These are phyloP conservation scores for Exophiala dermatitidis DNA, from an alignment of 2,329 filamentous ascomycete species.

Conservation along the genomic window DNA sequence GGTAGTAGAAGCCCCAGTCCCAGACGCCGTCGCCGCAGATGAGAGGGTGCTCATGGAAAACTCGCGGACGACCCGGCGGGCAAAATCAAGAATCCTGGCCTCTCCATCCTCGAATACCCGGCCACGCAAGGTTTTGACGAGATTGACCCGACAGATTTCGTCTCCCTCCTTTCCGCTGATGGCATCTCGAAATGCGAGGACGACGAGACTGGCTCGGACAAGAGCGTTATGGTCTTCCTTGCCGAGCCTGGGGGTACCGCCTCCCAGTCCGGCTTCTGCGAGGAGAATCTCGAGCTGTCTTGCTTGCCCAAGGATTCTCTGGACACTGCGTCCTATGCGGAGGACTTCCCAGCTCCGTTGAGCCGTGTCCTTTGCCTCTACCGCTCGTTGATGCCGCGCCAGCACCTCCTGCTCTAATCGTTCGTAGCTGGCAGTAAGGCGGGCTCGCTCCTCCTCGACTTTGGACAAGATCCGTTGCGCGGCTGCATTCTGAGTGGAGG, in stretches of 20 bases:
- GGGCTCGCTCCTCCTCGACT: constrained; percentile 71
- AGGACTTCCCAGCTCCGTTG: constrained; percentile 74
- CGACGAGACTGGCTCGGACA: constrained; percentile 71
- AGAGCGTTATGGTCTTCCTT: constrained; percentile 71
- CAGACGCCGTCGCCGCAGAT: constrained; percentile 16
- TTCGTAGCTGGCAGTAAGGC: constrained; percentile 75
- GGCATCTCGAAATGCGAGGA: constrained; percentile 65
- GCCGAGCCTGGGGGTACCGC: constrained; percentile 27
- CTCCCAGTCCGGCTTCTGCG: constrained; percentile 53
- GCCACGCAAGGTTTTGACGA: constrained; percentile 62
- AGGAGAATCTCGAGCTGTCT: constrained; percentile 83
- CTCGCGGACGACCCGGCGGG: constrained; percentile 73
- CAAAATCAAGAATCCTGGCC: constrained; percentile 61
- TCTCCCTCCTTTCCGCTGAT: constrained; percentile 66
- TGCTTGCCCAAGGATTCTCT: constrained; percentile 70
- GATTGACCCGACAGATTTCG: constrained; percentile 66
- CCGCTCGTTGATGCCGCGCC: constrained; percentile 75
- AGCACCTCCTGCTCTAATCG: constrained; percentile 81
- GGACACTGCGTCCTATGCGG: constrained; percentile 66
- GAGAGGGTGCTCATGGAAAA: constrained; percentile 64
- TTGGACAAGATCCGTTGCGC: constrained; percentile 65
- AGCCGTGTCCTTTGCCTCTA: constrained; percentile 70
- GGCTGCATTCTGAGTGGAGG: constrained; percentile 63
- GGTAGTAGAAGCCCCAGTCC: constrained; percentile 6
- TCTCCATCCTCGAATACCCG: constrained; percentile 66